A percentile compares a stretch with the other conserved stretches of the same genome.
Conservation (phyloP, 2,329 filamentous ascomycete species). For the Xenosphaeropsis pyriputrescens region DNA sequence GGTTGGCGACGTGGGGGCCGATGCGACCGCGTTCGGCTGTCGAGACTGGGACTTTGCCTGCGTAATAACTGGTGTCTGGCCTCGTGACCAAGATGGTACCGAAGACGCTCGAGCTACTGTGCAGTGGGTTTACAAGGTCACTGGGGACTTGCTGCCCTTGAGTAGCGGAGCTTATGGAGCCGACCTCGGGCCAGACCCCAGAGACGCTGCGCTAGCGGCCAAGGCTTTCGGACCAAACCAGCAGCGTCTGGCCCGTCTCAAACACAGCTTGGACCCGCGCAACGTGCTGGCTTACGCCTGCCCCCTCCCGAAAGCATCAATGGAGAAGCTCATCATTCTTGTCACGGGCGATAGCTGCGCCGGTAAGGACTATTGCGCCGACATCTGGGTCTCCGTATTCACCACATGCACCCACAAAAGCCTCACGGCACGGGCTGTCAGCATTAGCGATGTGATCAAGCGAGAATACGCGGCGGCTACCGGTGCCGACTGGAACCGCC, state of each 20-base stretch:
- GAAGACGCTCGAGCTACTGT: constrained; percentile 22
- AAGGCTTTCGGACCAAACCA: constrained; percentile 42
- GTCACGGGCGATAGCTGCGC: constrained; percentile 30
- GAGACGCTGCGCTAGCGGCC: constrained; percentile 33
- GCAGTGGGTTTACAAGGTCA: constrained; percentile 41
- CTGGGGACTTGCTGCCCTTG: constrained; percentile 28
- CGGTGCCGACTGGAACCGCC: constrained; percentile 28
- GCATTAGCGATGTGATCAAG: constrained; percentile 45
- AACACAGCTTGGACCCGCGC: constrained; percentile 29
- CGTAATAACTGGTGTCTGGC: constrained; percentile 48
- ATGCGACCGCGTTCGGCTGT: constrained; percentile 44
- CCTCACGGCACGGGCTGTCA: constrained; percentile 25
- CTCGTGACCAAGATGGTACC: constrained; percentile 32
- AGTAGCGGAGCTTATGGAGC: constrained; percentile 39
- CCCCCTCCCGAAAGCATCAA: constrained; percentile 27
- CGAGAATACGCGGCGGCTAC: constrained; percentile 34
- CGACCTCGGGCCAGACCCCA: constrained; percentile 46
- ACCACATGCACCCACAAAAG: constrained; percentile 8
- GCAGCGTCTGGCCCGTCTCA: constrained; percentile 32
- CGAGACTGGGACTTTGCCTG: constrained; percentile 51
- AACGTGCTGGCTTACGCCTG: constrained; percentile 39
- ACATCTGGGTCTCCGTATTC: constrained; percentile 31
- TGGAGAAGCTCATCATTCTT: constrained; percentile 34
- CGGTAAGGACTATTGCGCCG: constrained; percentile 47
- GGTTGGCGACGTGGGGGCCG: no score